Evolutionary conservation across 257 asterid species (phyloP).

Genomic region (Salvia miltiorrhiza): DNA sequence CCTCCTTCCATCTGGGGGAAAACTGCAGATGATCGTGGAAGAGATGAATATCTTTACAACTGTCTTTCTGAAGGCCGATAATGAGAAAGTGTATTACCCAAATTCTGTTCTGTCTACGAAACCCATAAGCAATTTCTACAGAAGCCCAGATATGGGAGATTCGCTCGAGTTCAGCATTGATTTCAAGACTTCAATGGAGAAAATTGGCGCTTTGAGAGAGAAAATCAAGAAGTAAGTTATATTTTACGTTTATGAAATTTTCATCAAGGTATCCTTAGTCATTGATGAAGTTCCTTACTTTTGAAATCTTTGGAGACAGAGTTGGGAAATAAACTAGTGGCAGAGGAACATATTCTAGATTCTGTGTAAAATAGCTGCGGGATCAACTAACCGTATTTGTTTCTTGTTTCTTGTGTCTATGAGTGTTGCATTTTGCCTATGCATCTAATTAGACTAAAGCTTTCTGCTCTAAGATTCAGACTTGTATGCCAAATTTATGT

Average conservation of each 20-base stretch:
- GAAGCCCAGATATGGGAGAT: conserved; percentile 57
- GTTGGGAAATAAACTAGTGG: background rate
- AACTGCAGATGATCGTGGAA: conserved; percentile 45
- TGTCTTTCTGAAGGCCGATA: conserved; percentile 37
- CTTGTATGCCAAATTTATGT: background rate
- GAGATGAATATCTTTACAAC: conserved; percentile 55
- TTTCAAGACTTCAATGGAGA: conserved; percentile 43
- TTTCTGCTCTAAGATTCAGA: background rate
- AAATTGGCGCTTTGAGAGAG: conserved; percentile 38
- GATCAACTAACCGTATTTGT: background rate
- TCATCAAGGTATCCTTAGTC: background rate
- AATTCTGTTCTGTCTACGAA: conserved; percentile 42
- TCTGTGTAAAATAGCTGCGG: background rate
- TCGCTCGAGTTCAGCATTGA: conserved; percentile 40
- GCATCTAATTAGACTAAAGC: background rate
- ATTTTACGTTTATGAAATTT: background rate
- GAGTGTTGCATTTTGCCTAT: background rate
- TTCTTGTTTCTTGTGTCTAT: background rate
- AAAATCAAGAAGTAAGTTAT: conserved; percentile 36
- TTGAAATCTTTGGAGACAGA: background rate
- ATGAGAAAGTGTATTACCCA: conserved; percentile 43
- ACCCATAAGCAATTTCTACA: conserved; percentile 45
- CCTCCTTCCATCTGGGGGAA: background rate
- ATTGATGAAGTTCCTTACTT: background rate
- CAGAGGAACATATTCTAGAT: background rate